A percentile compares a stretch with the other conserved stretches of the same genome.
Conservation (phyloP, 352 stramenopile genomes). For the Phytophthora sansomeana region DNA sequence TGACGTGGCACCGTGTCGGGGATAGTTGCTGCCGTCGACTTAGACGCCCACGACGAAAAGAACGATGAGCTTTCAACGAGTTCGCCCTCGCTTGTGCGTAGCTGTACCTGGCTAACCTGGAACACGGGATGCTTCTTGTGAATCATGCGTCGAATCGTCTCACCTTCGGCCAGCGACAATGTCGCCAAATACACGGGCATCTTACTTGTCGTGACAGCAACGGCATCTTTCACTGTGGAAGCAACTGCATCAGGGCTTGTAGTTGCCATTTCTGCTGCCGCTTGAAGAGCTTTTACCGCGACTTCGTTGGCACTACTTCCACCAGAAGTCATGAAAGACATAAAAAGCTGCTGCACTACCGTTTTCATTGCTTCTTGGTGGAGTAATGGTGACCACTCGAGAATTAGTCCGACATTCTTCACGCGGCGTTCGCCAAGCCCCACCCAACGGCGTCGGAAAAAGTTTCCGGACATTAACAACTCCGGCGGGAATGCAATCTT, state of each 20-base stretch:
- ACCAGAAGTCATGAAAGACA: conserved; percentile 45
- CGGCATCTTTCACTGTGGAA: conserved; percentile 50
- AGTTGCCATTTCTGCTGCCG: conserved; percentile 41
- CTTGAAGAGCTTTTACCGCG: conserved; percentile 61
- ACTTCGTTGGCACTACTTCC: conserved; percentile 63
- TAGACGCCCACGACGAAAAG: conserved; percentile 55
- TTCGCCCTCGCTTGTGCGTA: conserved; percentile 85
- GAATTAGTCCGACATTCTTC: conserved; percentile 90
- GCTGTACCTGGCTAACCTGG: conserved; percentile 66
- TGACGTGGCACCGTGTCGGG: conserved; percentile 33
- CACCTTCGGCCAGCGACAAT: conserved; percentile 97
- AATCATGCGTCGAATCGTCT: conserved; percentile 97
- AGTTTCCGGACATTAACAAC: conserved; percentile 89
- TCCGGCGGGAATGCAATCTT: conserved; percentile 73
- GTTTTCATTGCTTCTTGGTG: conserved; percentile 83
- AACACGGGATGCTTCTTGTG: conserved; percentile 90
- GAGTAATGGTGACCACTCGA: conserved; percentile 86
- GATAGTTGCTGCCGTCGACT: background rate
- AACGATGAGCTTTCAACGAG: conserved; percentile 86
- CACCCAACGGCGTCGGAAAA: conserved; percentile 89
- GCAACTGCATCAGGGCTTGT: conserved; percentile 34
- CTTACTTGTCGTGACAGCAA: conserved; percentile 40
- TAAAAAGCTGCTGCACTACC: conserved; percentile 71
- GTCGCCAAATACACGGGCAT: conserved; percentile 92
- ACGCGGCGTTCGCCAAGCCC: conserved; percentile 86